Evolutionary conservation across 805 yeast genomes (phyloP).

Genomic region (Grigorovia jiainica): DNA sequence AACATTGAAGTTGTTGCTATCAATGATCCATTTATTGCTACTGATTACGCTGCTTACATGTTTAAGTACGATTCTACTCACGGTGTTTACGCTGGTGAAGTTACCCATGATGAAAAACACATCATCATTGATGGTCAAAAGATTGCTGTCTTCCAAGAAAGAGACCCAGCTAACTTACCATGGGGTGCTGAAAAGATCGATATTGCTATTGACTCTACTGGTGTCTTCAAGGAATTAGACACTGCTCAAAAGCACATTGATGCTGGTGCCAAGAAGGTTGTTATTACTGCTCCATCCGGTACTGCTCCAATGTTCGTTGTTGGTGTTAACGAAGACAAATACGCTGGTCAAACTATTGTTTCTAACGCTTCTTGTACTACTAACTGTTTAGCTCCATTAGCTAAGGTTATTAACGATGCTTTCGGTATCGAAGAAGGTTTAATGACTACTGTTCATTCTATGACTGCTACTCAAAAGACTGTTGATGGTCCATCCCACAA

Average conservation of each 20-base stretch:
- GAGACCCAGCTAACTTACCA: constrained; percentile 60
- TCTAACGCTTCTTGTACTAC: constrained; percentile 71
- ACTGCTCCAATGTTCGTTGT: constrained; percentile 68
- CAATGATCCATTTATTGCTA: constrained; percentile 61
- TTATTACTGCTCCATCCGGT: constrained; percentile 63
- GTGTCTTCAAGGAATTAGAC: constrained; percentile 58
- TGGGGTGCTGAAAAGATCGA: constrained; percentile 58
- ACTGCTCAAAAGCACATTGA: constrained; percentile 61
- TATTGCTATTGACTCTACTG: constrained; percentile 61
- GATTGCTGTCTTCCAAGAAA: constrained; percentile 48
- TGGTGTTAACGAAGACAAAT: constrained; percentile 58
- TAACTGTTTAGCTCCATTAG: constrained; percentile 67
- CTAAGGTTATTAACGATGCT: constrained; percentile 55
- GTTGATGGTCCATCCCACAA: constrained; percentile 72
- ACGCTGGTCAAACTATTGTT: constrained; percentile 48
- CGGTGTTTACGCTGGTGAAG: constrained; percentile 54
- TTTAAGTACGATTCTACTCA: constrained; percentile 69
- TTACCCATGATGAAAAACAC: constrained; percentile 41
- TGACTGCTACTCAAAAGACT: constrained; percentile 65
- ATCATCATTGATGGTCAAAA: constrained; percentile 45
- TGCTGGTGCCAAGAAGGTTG: constrained; percentile 67
- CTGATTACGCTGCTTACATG: constrained; percentile 65
- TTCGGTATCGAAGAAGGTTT: constrained; percentile 67
- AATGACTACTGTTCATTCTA: constrained; percentile 67
- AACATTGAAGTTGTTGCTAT: constrained; percentile 51